Evolutionary conservation across 441 rosid species (phyloP).

Genomic region (Corymbia calophylla): DNA sequence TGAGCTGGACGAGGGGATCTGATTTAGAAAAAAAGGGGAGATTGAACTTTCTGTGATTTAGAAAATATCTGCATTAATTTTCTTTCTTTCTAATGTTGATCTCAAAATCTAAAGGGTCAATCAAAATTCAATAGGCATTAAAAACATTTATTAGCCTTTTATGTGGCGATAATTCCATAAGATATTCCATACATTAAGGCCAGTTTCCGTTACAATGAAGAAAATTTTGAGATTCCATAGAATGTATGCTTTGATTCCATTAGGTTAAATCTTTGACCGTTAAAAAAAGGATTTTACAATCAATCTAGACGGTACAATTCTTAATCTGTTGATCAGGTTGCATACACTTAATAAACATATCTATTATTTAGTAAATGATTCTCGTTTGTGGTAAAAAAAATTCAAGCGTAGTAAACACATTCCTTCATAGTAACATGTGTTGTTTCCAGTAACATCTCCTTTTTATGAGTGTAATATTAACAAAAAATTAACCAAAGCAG

Average conservation of each 20-base stretch:
- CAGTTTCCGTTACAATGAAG: neutral
- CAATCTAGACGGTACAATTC: too few relatives aligned
- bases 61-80: neutral
- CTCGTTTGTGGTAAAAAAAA: too few relatives aligned
- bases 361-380: too few relatives aligned
- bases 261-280: neutral
- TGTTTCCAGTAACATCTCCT: too few relatives aligned
- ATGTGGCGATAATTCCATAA: neutral
- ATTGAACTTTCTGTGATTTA: neutral
- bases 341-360: too few relatives aligned
- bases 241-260: neutral
- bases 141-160: neutral
- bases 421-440: too few relatives aligned
- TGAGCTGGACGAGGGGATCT: neutral
- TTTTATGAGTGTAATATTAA: too few relatives aligned
- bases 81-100: neutral
- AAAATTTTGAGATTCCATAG: neutral
- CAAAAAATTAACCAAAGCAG: neutral
- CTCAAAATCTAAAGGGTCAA: neutral
- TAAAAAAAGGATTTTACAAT: neutral
- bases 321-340: too few relatives aligned
- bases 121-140: neutral
- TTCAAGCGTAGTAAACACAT: too few relatives aligned
- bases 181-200: neutral
- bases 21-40: neutral